Percentiles rank a stretch among this genome's conserved stretches.
phyloP scores from a whole-genome alignment of 2,329 filamentous ascomycete species.

The Apiospora koreana region DNA sequence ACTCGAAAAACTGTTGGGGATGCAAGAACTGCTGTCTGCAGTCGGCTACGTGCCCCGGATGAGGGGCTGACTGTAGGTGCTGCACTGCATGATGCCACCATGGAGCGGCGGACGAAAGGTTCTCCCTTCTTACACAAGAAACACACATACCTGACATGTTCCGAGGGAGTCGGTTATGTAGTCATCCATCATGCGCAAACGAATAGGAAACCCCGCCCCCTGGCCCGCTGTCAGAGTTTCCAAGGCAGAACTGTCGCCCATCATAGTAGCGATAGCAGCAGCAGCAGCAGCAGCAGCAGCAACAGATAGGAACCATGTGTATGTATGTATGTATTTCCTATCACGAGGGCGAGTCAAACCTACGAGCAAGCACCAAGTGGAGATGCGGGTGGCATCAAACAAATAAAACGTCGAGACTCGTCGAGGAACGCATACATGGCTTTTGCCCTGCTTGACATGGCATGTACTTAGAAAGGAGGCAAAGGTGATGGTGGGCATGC shows the following conservation, averaged over 20 bases:
- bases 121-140: background rate
- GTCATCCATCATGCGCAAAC: slow-evolving; percentile 3
- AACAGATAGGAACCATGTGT: background rate
- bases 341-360: background rate
- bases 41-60: slow-evolving; percentile 4
- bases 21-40: background rate
- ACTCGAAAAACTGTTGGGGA: background rate
- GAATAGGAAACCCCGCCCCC: background rate
- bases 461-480: background rate
- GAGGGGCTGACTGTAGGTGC: background rate
- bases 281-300: background rate
- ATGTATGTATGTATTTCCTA: background rate
- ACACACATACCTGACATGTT: background rate
- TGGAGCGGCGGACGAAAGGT: background rate
- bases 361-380: background rate
- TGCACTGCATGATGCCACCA: background rate
- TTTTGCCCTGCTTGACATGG: background rate
- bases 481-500: background rate
- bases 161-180: slow-evolving; percentile 1
- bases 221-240: background rate
- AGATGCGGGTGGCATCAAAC: background rate
- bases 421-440: background rate
- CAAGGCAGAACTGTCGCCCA: background rate
- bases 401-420: background rate
- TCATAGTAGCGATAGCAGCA: background rate